phyloP scores from a whole-genome alignment of 148 eudicot species.

The Chenopodium quinoa region DNA sequence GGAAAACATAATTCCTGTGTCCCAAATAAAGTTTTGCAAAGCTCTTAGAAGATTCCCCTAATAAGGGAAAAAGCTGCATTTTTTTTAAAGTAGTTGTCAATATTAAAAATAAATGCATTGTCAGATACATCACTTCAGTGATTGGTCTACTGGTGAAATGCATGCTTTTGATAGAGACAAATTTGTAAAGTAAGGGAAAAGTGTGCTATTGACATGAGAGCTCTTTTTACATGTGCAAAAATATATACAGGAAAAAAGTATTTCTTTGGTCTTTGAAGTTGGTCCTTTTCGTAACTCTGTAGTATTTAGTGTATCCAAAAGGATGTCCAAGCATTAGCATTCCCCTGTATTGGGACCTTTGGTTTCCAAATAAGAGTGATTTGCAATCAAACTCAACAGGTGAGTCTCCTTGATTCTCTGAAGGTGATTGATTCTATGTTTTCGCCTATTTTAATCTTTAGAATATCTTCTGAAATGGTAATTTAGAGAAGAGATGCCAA shows the following conservation, averaged over 20 bases:
- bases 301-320: not conserved
- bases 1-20: too few species aligned
- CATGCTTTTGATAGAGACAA: not conserved
- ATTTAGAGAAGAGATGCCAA: not conserved
- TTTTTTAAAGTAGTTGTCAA: too few species aligned
- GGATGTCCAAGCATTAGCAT: not conserved
- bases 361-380: not conserved
- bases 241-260: not conserved
- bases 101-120: too few species aligned
- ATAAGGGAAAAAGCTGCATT: too few species aligned
- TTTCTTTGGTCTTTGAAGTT: not conserved
- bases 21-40: too few species aligned
- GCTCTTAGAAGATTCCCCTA: not conserved
- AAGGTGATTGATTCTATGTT: not conserved
- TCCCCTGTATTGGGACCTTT: not conserved
- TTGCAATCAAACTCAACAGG: not conserved
- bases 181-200: not conserved
- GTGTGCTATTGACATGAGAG: not conserved
- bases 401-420: not conserved
- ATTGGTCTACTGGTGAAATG: not conserved
- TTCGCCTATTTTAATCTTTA: not conserved
- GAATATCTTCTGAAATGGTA: not conserved
- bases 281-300: too few species aligned
- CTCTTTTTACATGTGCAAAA: not conserved
- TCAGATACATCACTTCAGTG: too few species aligned